Base-by-base conservation (phyloP, 176 grass and related monocot species). In the Rhynchospora breviuscula region DNA sequence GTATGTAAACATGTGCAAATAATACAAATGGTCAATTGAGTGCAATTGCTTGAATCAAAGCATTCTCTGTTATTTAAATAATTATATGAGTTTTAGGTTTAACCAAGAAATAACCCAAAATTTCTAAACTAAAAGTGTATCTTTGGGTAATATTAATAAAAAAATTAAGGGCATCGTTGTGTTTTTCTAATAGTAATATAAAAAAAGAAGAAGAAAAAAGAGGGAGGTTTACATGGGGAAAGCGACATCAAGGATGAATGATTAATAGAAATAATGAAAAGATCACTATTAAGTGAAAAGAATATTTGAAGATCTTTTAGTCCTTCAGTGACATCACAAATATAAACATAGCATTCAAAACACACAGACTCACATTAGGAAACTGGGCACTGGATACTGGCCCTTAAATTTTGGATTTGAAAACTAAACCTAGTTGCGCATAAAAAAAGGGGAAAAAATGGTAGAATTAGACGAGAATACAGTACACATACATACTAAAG, bases 31-130 rank as follows among this genome's bases (percentile, higher is more conserved):
- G n/a, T 26, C n/a, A 75, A 68, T 51, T 75, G 8, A 52, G 51
- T 75, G 21, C 54, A 40, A 63, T 80, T 80, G 56, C 58, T 62
- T 63, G 78, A 26, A 53, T 17, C 12, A 71, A 71, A 71, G 43
- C 18, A 47, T 47, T 71, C 46, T 51, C 11, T 52, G 0, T 75
- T 52, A 7, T 8, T 75, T 10, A 5, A 25, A 14, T 22, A 22
- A 35, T 33, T 22, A 49, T 22, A 75, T 10, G n/a, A 25, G 15
- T 15, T 75, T 14, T 26, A 6, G 11, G 4, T 8, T 74, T 52
- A n/a, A 74, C 70, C 49, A 31, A 17, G 3, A 52, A 74, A 11
- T 52, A n/a, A 51, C 46, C 25, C 19, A 74, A 49, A 52, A 1
- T 13, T 75, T 53, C 26, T 1, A 47, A 15, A 23, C 15, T 53